Conservation (phyloP, 441 rosid genomes). For the Aleurites moluccanus region DNA sequence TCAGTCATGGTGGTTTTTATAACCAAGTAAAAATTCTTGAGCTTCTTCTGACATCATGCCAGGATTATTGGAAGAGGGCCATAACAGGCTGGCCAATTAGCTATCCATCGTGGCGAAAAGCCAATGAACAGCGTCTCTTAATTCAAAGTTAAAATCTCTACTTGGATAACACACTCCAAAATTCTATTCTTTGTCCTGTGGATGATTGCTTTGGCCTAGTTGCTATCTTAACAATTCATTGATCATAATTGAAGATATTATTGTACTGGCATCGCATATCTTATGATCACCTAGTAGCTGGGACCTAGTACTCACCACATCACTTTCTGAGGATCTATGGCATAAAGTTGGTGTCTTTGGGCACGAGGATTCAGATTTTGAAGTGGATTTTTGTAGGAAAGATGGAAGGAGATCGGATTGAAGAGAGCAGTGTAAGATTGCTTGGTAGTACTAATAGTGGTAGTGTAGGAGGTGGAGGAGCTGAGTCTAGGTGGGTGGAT, state of each 20-base stretch:
- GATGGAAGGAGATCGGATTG: slow-evolving; percentile 74
- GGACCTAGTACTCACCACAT: neutral
- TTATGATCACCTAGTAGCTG: neutral
- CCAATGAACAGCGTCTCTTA: neutral
- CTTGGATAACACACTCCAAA: neutral
- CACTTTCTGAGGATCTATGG: neutral
- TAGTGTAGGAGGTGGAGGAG: slow-evolving; percentile 33
- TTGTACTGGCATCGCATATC: neutral
- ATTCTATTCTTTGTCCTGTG: neutral
- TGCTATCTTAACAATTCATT: neutral
- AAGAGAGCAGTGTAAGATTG: slow-evolving; percentile 56
- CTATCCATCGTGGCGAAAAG: neutral
- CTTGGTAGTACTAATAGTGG: slow-evolving; percentile 33
- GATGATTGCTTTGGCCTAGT: neutral
- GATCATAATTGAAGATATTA: neutral
- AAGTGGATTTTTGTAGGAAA: slow-evolving; percentile 23
- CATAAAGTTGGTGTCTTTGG: slow-evolving; percentile 9
- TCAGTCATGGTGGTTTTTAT: no score
- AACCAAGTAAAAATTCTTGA: neutral
- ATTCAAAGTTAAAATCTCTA: neutral
- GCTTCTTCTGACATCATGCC: no score
- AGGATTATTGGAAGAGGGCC: neutral
- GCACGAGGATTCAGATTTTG: neutral
- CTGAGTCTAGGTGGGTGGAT: slow-evolving; percentile 87
- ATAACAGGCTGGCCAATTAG: neutral